phyloP scores from a whole-genome alignment of 1,284 basidiomycete genomes.

The Papiliotrema laurentii region DNA sequence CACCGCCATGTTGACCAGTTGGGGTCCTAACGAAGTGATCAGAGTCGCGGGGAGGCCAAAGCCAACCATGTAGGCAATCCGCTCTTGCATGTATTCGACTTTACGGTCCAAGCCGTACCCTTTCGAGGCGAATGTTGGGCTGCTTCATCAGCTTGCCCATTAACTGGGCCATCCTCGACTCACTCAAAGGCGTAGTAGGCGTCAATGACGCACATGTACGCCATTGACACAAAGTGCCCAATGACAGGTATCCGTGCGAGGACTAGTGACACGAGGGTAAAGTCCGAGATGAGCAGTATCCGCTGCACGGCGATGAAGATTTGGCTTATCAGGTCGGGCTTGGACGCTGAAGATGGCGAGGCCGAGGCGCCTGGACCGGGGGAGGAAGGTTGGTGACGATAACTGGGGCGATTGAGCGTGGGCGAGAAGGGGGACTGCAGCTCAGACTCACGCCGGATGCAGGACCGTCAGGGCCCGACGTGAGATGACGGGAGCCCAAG shows the following conservation, averaged over 20 bases:
- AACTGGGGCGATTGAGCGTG: conserved; percentile 12
- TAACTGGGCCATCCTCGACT: conserved; percentile 9
- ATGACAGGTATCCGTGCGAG: conserved; percentile 40
- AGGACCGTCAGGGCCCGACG: conserved; percentile 37
- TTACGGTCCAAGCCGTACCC: conserved; percentile 39
- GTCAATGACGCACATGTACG: conserved; percentile 45
- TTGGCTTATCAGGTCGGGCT: conserved; percentile 14
- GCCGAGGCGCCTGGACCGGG: conserved; percentile 10
- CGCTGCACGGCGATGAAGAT: conserved; percentile 32
- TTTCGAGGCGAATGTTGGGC: conserved; percentile 38
- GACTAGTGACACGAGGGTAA: conserved; percentile 39
- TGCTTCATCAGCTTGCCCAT: conserved; percentile 7
- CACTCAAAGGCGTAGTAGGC: conserved; percentile 48
- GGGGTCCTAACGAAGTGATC: conserved; percentile 45
- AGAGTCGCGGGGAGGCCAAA: conserved; percentile 30
- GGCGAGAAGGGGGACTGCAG: neutral
- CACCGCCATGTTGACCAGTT: conserved; percentile 45
- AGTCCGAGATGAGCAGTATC: conserved; percentile 43
- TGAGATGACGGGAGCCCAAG: conserved; percentile 43
- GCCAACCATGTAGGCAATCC: conserved; percentile 42
- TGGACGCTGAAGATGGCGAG: conserved; percentile 3
- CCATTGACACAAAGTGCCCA: conserved; percentile 28
- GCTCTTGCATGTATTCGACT: conserved; percentile 36
- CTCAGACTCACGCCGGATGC: conserved; percentile 34
- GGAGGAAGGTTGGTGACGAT: conserved; percentile 36